These are phyloP conservation scores for Prunus kanzakura DNA, from an alignment of 306 rosid species.

Conservation along the genomic window DNA sequence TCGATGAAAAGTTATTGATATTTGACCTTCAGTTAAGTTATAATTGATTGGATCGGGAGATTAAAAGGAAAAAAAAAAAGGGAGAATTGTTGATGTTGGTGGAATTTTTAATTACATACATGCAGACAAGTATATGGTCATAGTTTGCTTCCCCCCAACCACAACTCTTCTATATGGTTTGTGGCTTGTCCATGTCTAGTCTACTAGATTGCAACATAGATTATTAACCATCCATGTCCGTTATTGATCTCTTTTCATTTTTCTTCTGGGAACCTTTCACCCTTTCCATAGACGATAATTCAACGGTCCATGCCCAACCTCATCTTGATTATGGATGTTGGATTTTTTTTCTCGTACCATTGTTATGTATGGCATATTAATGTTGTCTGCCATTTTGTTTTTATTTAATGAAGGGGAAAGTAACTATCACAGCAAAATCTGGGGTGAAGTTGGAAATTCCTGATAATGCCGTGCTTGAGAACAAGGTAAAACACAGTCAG, in stretches of 20 bases:
- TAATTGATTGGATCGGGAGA: background rate
- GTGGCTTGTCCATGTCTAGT: background rate
- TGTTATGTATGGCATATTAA: background rate
- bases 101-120: too few relatives aligned
- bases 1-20: background rate
- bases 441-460: constrained; percentile 73
- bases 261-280: background rate
- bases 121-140: too few relatives aligned
- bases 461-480: constrained; percentile 48
- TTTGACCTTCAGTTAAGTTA: background rate
- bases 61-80: background rate
- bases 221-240: background rate
- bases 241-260: background rate
- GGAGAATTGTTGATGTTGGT: background rate
- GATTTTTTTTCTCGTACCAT: background rate
- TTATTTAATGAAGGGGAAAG: constrained; percentile 59
- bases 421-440: constrained; percentile 50
- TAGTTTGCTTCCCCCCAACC: too few relatives aligned
- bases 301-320: background rate
- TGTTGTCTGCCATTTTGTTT: constrained; percentile 7
- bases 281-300: background rate
- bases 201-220: background rate
- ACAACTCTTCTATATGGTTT: too few relatives aligned
- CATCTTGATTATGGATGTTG: background rate
- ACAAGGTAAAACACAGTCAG: constrained; percentile 52